Base-by-base conservation (phyloP, 2,329 filamentous ascomycete species). In the Malbranchea zuffiana region DNA sequence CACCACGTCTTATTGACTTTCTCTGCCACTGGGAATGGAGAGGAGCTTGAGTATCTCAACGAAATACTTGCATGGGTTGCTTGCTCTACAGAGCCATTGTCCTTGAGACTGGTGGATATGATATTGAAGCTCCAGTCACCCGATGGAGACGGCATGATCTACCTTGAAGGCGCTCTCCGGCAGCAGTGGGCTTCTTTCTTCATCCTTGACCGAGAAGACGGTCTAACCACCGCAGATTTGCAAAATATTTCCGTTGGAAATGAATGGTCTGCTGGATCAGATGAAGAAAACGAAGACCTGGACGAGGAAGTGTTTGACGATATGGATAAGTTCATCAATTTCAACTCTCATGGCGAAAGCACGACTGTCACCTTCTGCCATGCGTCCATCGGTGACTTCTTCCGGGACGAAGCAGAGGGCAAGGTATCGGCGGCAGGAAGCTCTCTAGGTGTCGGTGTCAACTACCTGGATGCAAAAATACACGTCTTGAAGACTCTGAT, bases 171-270 rank as follows among this genome's bases (percentile, higher is more conserved):
- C n/a, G 56, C 58, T 1, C 46, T 69, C 0, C 55, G 66, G 2
- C 61, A 59, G 0, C 62, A 66, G 30, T 69, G 62, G 28, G 60
- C 62, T 0, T 66, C 63, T 34, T 68, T 69, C 31, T 69, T 69
- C 27, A 60, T 58, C 5, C 53, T 69, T 0, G 56, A 63, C 32
- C 53, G 66, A 0, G 62, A 67, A 21, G 66, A 68, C 30, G 63
- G 44, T 2, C 20, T 48, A 6, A 50, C 43, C 3, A 50, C 48
- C 5, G 45, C 44, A 2, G 45, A 48, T 18, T 13, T 50, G 13
- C 39, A 49, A 28, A 38, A 17, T 10, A 18, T 40, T 23, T 26
- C 26, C 13, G 19, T n/a, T 18, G 16, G 17, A 4, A 12, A 27
- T 18, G 38, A 27, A 24, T 31, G 32, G 6, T 41, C 40, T 2